Conservation (phyloP, 371 early-diverging fungal genomes). For the Racocetra persica region DNA sequence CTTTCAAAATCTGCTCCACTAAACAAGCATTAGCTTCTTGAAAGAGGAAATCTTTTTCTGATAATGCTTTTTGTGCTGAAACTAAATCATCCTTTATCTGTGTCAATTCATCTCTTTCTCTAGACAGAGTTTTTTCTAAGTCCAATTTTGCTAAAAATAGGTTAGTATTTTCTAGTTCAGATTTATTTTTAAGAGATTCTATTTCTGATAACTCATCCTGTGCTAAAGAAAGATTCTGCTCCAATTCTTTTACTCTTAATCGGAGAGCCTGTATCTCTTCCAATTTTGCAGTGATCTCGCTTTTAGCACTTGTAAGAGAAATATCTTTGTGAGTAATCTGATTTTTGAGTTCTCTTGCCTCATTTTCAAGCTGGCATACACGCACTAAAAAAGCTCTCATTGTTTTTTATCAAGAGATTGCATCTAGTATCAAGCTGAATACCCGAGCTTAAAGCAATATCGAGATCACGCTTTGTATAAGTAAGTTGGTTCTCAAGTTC, state of each 20-base stretch:
- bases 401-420: background rate
- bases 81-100: too few relatives aligned
- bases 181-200: too few relatives aligned
- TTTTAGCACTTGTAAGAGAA: background rate
- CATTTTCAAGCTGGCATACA: background rate
- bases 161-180: too few relatives aligned
- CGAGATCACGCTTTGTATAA: background rate
- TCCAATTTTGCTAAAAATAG: too few relatives aligned
- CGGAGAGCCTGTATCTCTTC: too few relatives aligned
- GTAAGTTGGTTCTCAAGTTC: slow-evolving; percentile 10
- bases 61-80: too few relatives aligned
- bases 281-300: background rate
- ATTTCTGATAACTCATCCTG: too few relatives aligned
- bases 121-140: background rate
- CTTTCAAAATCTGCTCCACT: background rate
- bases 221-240: too few relatives aligned
- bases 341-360: background rate
- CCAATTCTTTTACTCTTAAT: too few relatives aligned
- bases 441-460: slow-evolving; percentile 25
- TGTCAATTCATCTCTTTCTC: too few relatives aligned
- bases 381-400: background rate
- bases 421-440: slow-evolving; percentile 28
- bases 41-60: background rate
- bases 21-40: background rate
- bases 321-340: background rate